Conservation (phyloP, 2,329 filamentous ascomycete genomes). For the Coniochaeta prunicola region DNA sequence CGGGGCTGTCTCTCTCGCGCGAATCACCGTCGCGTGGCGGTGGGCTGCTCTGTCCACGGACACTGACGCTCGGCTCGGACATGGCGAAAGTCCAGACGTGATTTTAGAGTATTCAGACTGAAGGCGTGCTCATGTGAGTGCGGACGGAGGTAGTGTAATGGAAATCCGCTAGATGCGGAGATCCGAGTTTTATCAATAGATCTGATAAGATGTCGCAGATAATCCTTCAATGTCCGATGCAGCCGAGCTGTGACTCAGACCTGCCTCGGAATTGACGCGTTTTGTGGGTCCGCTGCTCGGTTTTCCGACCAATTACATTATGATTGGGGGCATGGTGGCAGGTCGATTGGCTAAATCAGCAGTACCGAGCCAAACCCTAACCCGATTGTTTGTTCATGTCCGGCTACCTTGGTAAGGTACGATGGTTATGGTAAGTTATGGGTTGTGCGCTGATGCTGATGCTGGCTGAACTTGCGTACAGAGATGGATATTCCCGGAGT, state of each 20-base stretch:
- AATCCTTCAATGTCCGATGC: constrained; percentile 36
- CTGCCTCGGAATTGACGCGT: constrained; percentile 17
- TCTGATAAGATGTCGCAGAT: constrained; percentile 23
- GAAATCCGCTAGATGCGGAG: not conserved
- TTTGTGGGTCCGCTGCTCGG: not conserved
- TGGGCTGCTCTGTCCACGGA: constrained; percentile 9
- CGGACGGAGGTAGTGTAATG: not conserved
- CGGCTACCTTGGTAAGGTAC: no score
- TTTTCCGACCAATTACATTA: constrained; percentile 27
- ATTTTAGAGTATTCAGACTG: not conserved
- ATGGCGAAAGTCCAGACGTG: constrained; percentile 6
- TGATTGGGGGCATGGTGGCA: no score
- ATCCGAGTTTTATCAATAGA: constrained; percentile 12
- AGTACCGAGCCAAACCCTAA: no score
- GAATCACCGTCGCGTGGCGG: constrained; percentile 9
- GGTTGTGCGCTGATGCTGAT: no score
- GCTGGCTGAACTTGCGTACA: no score
- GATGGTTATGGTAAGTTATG: no score
- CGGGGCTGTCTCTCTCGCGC: constrained; percentile 16
- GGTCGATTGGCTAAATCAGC: no score
- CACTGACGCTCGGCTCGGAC: constrained; percentile 18
- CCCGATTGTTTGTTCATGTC: no score
- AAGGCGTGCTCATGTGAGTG: constrained; percentile 6
- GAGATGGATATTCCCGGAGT: constrained; percentile 27
- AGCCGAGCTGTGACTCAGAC: constrained; percentile 42